Evolutionary conservation across 495 filamentous ascomycete species (phyloP).

Genomic region (Aspergillus wentii): DNA sequence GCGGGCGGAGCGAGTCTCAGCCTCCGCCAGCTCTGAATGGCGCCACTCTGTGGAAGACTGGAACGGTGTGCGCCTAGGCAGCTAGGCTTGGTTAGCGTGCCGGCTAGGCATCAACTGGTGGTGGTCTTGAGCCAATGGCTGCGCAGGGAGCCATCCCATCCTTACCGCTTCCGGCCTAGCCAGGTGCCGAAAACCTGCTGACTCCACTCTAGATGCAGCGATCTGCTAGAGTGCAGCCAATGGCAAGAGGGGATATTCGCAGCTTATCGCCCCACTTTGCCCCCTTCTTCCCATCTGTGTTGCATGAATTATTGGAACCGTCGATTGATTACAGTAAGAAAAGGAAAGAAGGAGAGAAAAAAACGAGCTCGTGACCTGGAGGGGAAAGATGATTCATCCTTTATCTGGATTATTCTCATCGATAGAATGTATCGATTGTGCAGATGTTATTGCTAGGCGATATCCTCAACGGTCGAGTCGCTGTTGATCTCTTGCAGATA

Average conservation of each 20-base stretch:
- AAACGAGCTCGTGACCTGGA: too few species aligned
- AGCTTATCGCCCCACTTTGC: conserved; percentile 22
- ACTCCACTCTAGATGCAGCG: conserved; percentile 11
- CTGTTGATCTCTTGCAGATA: too few species aligned
- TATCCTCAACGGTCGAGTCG: too few species aligned
- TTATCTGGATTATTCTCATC: too few species aligned
- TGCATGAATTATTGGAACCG: conserved; percentile 8
- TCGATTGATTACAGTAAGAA: conserved; percentile 10
- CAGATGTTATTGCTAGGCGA: too few species aligned
- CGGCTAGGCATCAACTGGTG: conserved; percentile 14
- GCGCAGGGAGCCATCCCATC: not conserved
- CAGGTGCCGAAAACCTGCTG: conserved; percentile 2
- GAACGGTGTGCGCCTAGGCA: conserved; percentile 6
- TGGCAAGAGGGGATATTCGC: conserved; percentile 2
- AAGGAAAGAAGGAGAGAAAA: too few species aligned
- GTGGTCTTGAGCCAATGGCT: conserved; percentile 10
- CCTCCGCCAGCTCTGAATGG: not conserved
- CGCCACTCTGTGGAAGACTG: too few species aligned
- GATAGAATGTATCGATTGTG: too few species aligned
- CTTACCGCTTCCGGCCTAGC: conserved; percentile 15
- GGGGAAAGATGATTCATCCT: too few species aligned
- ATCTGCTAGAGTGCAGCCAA: conserved; percentile 12
- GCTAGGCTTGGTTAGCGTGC: conserved; percentile 10
- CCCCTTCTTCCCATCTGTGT: conserved; percentile 1
- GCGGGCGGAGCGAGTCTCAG: conserved; percentile 12